phyloP scores from a whole-genome alignment of 1,284 basidiomycete genomes.

The Porodaedalea pini region DNA sequence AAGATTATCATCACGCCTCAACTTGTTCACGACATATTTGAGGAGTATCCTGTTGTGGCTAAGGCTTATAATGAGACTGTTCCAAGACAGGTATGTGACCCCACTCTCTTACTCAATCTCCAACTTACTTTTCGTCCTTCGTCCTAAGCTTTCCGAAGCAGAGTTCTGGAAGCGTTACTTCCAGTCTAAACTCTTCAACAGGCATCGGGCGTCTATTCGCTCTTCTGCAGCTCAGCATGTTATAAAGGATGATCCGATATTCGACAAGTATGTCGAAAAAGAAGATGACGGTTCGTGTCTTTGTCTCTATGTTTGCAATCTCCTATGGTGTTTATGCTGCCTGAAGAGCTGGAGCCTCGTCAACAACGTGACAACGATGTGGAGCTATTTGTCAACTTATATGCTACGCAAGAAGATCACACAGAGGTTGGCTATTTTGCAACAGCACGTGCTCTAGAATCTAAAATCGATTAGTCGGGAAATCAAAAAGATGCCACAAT shows the following conservation, averaged over 20 bases:
- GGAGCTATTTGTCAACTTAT: conserved; percentile 81
- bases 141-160: conserved; percentile 71
- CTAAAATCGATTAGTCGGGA: conserved; percentile 55
- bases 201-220: conserved; percentile 89
- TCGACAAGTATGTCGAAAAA: conserved; percentile 92
- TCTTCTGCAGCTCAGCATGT: conserved; percentile 81
- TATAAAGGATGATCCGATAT: conserved; percentile 88
- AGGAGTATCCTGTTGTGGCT: conserved; percentile 94
- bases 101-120: conserved; percentile 16
- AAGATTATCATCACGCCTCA: conserved; percentile 92
- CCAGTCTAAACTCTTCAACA: conserved; percentile 90
- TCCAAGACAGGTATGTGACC: conserved; percentile 62
- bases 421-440: conserved; percentile 56
- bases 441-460: not conserved
- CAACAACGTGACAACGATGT: conserved; percentile 63
- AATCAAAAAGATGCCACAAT: conserved; percentile 91
- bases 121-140: conserved; percentile 6
- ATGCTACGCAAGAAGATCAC: conserved; percentile 90
- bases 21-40: conserved; percentile 92
- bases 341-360: conserved; percentile 72
- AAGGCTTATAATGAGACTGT: conserved; percentile 93
- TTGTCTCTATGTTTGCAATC: not conserved
- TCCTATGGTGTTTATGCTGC: not conserved
- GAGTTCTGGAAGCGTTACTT: conserved; percentile 98
- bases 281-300: conserved; percentile 83